Evolutionary conservation across 768 basidiomycete species (phyloP), one percentile per base, ranked within the genome.

Genomic region (Termitomyces sp.): DNA sequence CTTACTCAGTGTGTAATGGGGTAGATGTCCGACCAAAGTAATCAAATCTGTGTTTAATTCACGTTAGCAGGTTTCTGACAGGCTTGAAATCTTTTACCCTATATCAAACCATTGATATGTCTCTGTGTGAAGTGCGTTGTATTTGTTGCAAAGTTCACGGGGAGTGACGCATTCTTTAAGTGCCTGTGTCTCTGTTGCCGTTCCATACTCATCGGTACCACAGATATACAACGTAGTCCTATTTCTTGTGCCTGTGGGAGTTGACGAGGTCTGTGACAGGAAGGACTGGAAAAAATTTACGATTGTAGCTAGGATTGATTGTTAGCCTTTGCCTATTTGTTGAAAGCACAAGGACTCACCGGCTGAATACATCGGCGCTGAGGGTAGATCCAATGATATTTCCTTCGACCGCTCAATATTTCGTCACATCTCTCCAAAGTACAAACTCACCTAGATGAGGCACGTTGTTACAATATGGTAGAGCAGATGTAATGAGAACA

Each of bases 161-260:
- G 93, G 89, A 11, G 89, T 84, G 38, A 94, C 69, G 0, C 85
- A 83, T 67, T 96, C 93, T 66, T 93, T 93, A 56, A 93, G 69
- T 3, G 97, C 96, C 69, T 97, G 95, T 2, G 95, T 98, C 76
- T 99, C 97, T 0, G 97, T 97, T 0, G 97, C 96, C 7, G 97
- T 99, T n/a, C 97, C 97, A 64, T 99, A 99, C 71, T 99, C 97
- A 66, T 99, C 97, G 4, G 97, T 98, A 26, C 97, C 97, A 70
- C 97, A 99, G 54, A 99, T 80, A 68, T 96, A 99, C 32, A 98
- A 77, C 0, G 93, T 96, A 43, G 87, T 84, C 63, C 88, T 78
- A 76, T 98, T 97, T 64, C 88, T 77, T 30, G 92, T 88, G 34
- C 84, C 78, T 80, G 43, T 15, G 22, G 22, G n/a, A 53, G 34